Conservation (phyloP, 495 filamentous ascomycete species). For the Staphylotrichum tortipilum region DNA sequence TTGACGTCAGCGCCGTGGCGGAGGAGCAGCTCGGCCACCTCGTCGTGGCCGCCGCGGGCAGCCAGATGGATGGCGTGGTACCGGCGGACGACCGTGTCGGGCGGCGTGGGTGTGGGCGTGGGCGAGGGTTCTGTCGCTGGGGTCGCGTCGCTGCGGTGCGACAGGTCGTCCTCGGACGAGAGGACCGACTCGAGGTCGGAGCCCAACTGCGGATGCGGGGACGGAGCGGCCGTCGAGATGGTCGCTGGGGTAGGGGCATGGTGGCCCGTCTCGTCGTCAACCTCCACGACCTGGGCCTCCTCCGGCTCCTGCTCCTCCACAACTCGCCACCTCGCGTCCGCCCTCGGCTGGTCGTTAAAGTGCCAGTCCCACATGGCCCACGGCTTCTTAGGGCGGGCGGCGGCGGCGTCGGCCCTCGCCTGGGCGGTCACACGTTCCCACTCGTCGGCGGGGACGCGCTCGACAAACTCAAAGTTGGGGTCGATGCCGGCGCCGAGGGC, state of each 20-base stretch:
- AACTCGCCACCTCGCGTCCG: constrained; percentile 9
- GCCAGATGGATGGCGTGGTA: constrained; percentile 31
- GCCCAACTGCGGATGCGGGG: background rate
- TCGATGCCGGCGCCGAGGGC: constrained; percentile 20
- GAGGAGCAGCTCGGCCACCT: constrained; percentile 24
- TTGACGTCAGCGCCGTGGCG: constrained; percentile 22
- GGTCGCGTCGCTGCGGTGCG: constrained; percentile 3
- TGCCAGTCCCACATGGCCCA: constrained; percentile 18
- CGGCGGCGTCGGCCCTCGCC: constrained; percentile 1
- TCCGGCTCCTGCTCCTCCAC: too few relatives aligned
- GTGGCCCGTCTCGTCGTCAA: constrained; percentile 10
- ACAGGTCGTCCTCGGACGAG: constrained; percentile 10
- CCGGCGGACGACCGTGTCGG: constrained; percentile 5
- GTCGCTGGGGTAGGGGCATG: constrained; percentile 9
- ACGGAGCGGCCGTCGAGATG: constrained; percentile 12
- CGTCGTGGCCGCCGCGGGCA: constrained; percentile 23
- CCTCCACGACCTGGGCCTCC: constrained; percentile 4
- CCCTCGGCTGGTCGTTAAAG: constrained; percentile 11
- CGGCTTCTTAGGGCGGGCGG: constrained; percentile 3
- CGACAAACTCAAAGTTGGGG: constrained; percentile 19
- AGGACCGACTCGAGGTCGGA: constrained; percentile 14
- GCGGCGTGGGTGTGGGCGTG: constrained; percentile 5
- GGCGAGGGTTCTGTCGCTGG: constrained; percentile 1
- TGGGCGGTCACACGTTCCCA: constrained; percentile 12
- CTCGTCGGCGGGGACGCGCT: constrained; percentile 5